phyloP scores from a whole-genome alignment of 306 rosid species.

The Quercus dentata region DNA sequence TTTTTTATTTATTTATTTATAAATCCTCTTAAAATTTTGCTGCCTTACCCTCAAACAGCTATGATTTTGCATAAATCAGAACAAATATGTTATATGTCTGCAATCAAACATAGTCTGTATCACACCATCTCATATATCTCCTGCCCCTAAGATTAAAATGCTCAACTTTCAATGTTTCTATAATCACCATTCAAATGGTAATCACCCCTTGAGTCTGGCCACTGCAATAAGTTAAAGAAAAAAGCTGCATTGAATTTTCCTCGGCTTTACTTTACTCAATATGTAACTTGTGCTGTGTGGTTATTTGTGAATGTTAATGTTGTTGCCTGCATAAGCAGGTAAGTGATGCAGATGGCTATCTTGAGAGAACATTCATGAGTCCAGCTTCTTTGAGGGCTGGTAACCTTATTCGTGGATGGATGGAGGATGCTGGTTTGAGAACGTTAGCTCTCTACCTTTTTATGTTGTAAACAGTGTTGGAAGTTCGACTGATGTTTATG shows the following conservation, averaged over 20 bases:
- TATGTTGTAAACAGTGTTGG: constrained; percentile 12
- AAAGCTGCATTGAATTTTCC: not conserved
- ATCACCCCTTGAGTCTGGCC: not conserved
- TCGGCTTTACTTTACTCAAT: not conserved
- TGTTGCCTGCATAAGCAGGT: constrained; percentile 48
- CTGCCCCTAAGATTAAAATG: not conserved
- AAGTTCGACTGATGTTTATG: constrained; percentile 34
- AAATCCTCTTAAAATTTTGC: not conserved
- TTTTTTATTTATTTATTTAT: not conserved
- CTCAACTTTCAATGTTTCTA: not conserved
- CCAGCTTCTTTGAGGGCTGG: constrained; percentile 77
- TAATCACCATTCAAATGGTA: not conserved
- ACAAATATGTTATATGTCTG: too few species aligned
- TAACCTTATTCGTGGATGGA: constrained; percentile 61
- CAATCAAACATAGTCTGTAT: not conserved
- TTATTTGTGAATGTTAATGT: too few species aligned
- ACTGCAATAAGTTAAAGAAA: not conserved
- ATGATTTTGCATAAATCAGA: not conserved
- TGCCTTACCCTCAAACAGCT: not conserved
- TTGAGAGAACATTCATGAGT: constrained; percentile 93
- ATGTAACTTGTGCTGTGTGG: too few species aligned
- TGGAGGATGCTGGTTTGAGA: constrained; percentile 50
- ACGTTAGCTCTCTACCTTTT: constrained; percentile 38
- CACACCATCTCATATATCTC: not conserved
- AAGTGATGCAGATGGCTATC: constrained; percentile 69